Evolutionary conservation across 2,329 filamentous ascomycete genomes (phyloP).

Genomic region (Remersonia thermophila): DNA sequence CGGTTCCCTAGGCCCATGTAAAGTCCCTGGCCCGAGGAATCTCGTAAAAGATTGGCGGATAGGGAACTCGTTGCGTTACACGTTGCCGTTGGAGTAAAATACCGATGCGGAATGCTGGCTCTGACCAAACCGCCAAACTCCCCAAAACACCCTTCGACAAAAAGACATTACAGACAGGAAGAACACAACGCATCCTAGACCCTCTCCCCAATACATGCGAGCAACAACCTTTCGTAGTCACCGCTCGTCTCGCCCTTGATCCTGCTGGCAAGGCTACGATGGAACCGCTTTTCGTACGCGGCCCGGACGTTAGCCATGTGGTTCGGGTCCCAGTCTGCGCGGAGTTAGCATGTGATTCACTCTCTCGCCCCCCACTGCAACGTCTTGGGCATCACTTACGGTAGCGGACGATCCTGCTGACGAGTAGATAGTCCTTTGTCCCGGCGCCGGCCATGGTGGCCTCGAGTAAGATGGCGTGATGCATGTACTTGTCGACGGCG

Average conservation of each 20-base stretch:
- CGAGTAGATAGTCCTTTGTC: constrained; percentile 72
- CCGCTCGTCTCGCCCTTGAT: constrained; percentile 77
- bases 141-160: not conserved
- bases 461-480: constrained; percentile 73
- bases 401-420: constrained; percentile 62
- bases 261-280: constrained; percentile 51
- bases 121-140: too few species aligned
- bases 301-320: constrained; percentile 66
- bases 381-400: constrained; percentile 23
- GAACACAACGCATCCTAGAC: constrained; percentile 9
- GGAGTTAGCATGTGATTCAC: constrained; percentile 1
- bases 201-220: constrained; percentile 49
- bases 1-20: too few species aligned
- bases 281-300: constrained; percentile 62
- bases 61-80: not conserved
- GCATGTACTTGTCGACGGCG: constrained; percentile 69
- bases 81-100: too few species aligned
- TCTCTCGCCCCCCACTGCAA: not conserved
- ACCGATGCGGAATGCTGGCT: too few species aligned
- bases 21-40: too few species aligned
- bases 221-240: constrained; percentile 65
- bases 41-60: too few species aligned
- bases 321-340: constrained; percentile 58
- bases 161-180: not conserved
- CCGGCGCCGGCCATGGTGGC: constrained; percentile 76